A percentile compares a stretch with the other conserved stretches of the same genome.
Conservation (phyloP, 192 early-diverging fungal genomes). For the Kickxella alabastrina region DNA sequence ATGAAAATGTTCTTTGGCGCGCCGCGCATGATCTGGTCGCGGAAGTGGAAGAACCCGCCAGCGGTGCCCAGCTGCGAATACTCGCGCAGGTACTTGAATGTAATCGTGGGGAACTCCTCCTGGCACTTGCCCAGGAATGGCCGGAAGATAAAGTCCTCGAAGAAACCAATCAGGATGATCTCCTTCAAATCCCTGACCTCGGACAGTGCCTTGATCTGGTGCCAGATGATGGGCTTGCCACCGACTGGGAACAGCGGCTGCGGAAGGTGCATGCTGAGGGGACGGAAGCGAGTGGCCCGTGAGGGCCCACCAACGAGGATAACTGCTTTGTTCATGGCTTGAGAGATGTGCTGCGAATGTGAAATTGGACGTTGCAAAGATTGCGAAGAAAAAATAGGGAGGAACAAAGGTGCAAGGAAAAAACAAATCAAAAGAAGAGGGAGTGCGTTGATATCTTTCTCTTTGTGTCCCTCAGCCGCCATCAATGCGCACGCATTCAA, state of each 20-base stretch:
- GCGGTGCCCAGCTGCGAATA: slow-evolving; percentile 96
- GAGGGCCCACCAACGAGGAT: slow-evolving; percentile 98
- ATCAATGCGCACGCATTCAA: no score
- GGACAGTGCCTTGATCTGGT: slow-evolving; percentile 91
- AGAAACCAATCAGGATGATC: slow-evolving; percentile 95
- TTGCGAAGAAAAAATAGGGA: neutral
- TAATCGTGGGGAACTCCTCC: slow-evolving; percentile 79
- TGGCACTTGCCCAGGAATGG: slow-evolving; percentile 82
- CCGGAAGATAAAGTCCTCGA: slow-evolving; percentile 90
- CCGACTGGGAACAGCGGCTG: slow-evolving; percentile 99
- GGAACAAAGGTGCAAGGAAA: neutral
- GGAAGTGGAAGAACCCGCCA: slow-evolving; percentile 97
- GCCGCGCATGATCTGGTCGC: slow-evolving; percentile 92
- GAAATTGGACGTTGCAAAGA: no score
- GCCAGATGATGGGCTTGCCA: slow-evolving; percentile 92
- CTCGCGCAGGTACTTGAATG: slow-evolving; percentile 95
- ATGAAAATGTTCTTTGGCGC: slow-evolving; percentile 92
- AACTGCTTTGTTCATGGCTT: slow-evolving; percentile 72
- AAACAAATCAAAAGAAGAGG: neutral
- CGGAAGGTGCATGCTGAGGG: slow-evolving; percentile 90
- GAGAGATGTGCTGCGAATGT: no score
- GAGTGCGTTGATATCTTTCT: neutral
- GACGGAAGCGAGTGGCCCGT: slow-evolving; percentile 95
- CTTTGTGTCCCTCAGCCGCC: no score
- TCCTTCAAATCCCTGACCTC: slow-evolving; percentile 86